Conservation (phyloP, 192 early-diverging fungal genomes). For the Coemansia sp. region DNA sequence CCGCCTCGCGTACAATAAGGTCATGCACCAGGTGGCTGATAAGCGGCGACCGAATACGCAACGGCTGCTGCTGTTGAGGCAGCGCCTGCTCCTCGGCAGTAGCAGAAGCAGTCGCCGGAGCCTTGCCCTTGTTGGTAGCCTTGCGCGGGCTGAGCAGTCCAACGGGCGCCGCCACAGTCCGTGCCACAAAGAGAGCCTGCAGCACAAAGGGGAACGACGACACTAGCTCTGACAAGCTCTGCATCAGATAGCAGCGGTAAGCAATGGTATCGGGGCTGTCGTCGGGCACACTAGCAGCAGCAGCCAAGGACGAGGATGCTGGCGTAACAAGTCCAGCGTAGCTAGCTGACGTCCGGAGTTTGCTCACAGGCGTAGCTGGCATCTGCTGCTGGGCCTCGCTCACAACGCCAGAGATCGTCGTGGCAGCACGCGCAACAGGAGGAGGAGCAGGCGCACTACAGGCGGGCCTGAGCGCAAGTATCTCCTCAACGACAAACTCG, state of each 20-base stretch:
- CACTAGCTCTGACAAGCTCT: constrained; percentile 86
- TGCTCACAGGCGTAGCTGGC: constrained; percentile 23
- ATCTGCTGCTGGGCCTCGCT: constrained; percentile 2
- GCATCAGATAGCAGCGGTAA: constrained; percentile 81
- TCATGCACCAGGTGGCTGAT: constrained; percentile 54
- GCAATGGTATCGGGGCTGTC: constrained; percentile 50
- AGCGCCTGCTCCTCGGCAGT: constrained; percentile 10
- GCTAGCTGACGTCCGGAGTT: constrained; percentile 22
- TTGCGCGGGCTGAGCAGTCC: constrained; percentile 38
- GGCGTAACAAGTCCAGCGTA: constrained; percentile 14
- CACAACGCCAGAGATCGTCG: background rate
- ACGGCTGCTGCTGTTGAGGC: constrained; percentile 14
- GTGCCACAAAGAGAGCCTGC: constrained; percentile 38
- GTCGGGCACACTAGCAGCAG: constrained; percentile 13
- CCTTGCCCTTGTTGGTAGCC: constrained; percentile 35
- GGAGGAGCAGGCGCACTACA: constrained; percentile 2
- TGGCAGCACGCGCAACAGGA: background rate
- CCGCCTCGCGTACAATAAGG: constrained; percentile 54
- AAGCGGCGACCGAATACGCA: constrained; percentile 48
- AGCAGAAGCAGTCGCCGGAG: constrained; percentile 13
- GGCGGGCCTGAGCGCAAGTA: constrained; percentile 39
- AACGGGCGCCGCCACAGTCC: constrained; percentile 10
- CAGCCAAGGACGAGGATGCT: background rate
- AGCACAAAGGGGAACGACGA: constrained; percentile 73
- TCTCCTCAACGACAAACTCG: constrained; percentile 50